Percentiles rank a stretch among this genome's conserved stretches.
Evolutionary conservation across 2,329 filamentous ascomycete species (phyloP).

Genomic region (Diaporthe sp.): DNA sequence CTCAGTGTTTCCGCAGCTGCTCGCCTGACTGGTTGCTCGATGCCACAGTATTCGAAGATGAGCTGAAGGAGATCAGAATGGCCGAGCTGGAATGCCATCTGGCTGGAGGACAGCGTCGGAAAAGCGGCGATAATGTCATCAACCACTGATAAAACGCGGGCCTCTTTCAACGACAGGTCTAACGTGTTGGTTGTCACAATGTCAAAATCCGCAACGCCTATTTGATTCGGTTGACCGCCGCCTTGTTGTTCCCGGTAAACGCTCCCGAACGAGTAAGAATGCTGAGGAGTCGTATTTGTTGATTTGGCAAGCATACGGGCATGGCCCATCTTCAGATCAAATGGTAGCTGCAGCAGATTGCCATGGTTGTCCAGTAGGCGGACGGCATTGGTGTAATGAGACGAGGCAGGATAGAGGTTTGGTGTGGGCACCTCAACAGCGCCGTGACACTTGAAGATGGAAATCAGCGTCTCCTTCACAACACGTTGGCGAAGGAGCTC

Average conservation of each 20-base stretch:
- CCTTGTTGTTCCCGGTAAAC: conserved; percentile 85
- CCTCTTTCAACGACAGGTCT: conserved; percentile 89
- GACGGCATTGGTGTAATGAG: conserved; percentile 82
- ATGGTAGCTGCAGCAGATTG: conserved; percentile 92
- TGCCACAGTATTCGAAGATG: conserved; percentile 90
- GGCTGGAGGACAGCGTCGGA: conserved; percentile 75
- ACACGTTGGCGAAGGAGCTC: conserved; percentile 78
- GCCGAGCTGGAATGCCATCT: conserved; percentile 91
- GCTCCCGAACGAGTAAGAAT: conserved; percentile 86
- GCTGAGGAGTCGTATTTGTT: conserved; percentile 70
- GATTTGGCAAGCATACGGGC: conserved; percentile 85
- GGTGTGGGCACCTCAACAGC: conserved; percentile 83
- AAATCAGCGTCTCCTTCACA: conserved; percentile 78
- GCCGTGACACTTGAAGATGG: conserved; percentile 89
- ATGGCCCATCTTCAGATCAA: conserved; percentile 89
- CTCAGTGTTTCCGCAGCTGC: conserved; percentile 85
- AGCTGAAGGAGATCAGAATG: conserved; percentile 87
- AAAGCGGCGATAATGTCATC: conserved; percentile 90
- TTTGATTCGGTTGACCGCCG: conserved; percentile 83
- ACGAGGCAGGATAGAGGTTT: conserved; percentile 83
- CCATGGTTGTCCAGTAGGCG: conserved; percentile 85
- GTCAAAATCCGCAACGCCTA: conserved; percentile 95
- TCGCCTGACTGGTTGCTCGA: conserved; percentile 74
- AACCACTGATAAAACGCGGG: conserved; percentile 91
- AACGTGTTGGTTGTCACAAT: conserved; percentile 86